A percentile compares a stretch with the other conserved stretches of the same genome.
Conservation (phyloP, 306 rosid genomes). For the Ziziphus jujuba region DNA sequence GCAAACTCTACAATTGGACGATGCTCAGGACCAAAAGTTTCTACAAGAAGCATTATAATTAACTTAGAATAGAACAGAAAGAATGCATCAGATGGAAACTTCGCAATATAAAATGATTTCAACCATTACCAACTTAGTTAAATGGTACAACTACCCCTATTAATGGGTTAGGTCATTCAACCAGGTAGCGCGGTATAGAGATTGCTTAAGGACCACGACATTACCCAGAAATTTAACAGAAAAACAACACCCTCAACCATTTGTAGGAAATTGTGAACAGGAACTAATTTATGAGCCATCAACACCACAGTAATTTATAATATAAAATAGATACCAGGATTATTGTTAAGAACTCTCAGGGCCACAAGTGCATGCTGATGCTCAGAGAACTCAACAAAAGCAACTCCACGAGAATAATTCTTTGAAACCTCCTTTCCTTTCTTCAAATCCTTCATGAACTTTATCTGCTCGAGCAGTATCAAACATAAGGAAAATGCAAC, state of each 20-base stretch:
- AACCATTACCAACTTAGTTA: background rate
- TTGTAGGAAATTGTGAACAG: background rate
- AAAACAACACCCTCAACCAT: constrained; percentile 1
- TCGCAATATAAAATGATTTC: background rate
- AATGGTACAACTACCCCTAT: background rate
- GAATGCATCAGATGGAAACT: background rate
- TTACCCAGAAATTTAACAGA: too few relatives aligned
- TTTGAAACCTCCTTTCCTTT: constrained; percentile 65
- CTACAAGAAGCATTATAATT: constrained; percentile 34
- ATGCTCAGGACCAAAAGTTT: constrained; percentile 80
- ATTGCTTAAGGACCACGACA: background rate
- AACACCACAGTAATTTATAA: background rate
- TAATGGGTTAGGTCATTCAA: background rate
- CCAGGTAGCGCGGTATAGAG: background rate
- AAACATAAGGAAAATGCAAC: background rate
- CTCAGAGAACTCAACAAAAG: constrained; percentile 89
- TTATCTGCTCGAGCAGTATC: constrained; percentile 50
- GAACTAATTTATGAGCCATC: background rate
- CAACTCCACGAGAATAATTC: constrained; percentile 82
- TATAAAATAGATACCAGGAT: constrained; percentile 69
- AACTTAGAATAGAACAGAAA: constrained; percentile 8
- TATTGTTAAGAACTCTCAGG: constrained; percentile 88
- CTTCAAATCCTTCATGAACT: constrained; percentile 72
- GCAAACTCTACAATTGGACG: constrained; percentile 99
- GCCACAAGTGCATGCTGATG: constrained; percentile 98